Base-by-base conservation (phyloP, 1,284 basidiomycete species). In the Apiotrichum mycotoxinovorans region DNA sequence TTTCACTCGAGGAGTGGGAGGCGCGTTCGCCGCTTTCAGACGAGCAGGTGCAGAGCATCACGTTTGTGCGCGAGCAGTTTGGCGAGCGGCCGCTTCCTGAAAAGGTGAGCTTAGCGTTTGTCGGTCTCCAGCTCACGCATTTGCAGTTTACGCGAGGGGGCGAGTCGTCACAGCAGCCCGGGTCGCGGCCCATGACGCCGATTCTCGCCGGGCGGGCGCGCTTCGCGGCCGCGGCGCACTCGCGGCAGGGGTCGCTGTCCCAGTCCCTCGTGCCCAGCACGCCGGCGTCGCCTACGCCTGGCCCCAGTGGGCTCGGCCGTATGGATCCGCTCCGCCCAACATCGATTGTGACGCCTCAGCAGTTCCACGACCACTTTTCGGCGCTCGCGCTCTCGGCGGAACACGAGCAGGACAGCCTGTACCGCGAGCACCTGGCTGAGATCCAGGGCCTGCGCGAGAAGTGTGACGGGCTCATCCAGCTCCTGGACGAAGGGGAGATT, bases 341-440 rank as follows among this genome's bases (percentile, higher is more conserved):
- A 82, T 85, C 70, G 77, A 85, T 97, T 44, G 83, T 86, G 60
- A 93, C 90, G 0, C 86, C 91, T 0, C 90, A 96, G 67, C 89
- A 94, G 66, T 95, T 96, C 76, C 91, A 93, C 69, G 93, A 96
- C 77, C 95, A 91, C 87, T 93, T 92, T 72, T 83, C 88, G 0
- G 80, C 87, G 40, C 85, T 96, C 50, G 91, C 95, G 62, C 82
- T 88, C 20, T 87, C 87, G 1, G 89, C 95, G 33, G 87, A 91
- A 15, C 89, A 91, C 68, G 89, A 88, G 60, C 92, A 95, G 69
- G 93, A 96, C 69, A 84, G 88, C 4, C 86, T 92, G 68, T 95
- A 94, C 72, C 83, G 89, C 38, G 84, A 86, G 1, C 89, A 95
- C 73, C 82, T 93, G 22, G 83, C 83, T 5, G 83, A 83, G 60